These are phyloP conservation scores for Calonectria pseudoturangicola DNA, from an alignment of 2,329 filamentous ascomycete genomes.

Conservation along the genomic window DNA sequence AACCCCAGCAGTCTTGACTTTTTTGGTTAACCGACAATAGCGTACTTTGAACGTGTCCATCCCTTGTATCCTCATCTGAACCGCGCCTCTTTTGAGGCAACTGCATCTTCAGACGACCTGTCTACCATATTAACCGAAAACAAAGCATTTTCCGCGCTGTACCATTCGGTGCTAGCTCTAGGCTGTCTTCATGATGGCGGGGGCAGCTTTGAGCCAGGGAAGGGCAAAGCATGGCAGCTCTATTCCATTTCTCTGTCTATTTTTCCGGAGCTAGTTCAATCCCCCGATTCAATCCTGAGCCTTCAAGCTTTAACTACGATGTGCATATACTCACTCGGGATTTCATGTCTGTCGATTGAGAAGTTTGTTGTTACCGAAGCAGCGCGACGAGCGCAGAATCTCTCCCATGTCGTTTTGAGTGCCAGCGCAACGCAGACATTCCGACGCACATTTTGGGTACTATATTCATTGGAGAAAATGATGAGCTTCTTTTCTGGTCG, in stretches of 20 bases:
- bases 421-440: slow-evolving; percentile 35
- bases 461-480: slow-evolving; percentile 49
- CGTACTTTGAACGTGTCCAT: slow-evolving; percentile 49
- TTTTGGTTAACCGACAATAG: slow-evolving; percentile 23
- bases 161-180: slow-evolving; percentile 46
- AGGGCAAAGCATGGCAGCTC: slow-evolving; percentile 47
- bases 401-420: slow-evolving; percentile 37
- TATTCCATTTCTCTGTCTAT: slow-evolving; percentile 45
- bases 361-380: slow-evolving; percentile 46
- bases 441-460: slow-evolving; percentile 45
- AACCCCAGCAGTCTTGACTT: too few species aligned
- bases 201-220: slow-evolving; percentile 49
- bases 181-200: slow-evolving; percentile 45
- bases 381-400: slow-evolving; percentile 44
- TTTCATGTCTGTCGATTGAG: slow-evolving; percentile 46
- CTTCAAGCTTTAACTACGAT: slow-evolving; percentile 48
- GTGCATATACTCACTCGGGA: slow-evolving; percentile 36
- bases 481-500: slow-evolving; percentile 51
- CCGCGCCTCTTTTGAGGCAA: slow-evolving; percentile 39
- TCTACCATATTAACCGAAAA: slow-evolving; percentile 24
- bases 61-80: slow-evolving; percentile 47
- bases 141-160: slow-evolving; percentile 44
- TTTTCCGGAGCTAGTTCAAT: slow-evolving; percentile 35
- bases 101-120: slow-evolving; percentile 16
- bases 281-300: slow-evolving; percentile 35